Evolutionary conservation across 345 rosid genomes (phyloP).

Genomic region (Corymbia maculata): DNA sequence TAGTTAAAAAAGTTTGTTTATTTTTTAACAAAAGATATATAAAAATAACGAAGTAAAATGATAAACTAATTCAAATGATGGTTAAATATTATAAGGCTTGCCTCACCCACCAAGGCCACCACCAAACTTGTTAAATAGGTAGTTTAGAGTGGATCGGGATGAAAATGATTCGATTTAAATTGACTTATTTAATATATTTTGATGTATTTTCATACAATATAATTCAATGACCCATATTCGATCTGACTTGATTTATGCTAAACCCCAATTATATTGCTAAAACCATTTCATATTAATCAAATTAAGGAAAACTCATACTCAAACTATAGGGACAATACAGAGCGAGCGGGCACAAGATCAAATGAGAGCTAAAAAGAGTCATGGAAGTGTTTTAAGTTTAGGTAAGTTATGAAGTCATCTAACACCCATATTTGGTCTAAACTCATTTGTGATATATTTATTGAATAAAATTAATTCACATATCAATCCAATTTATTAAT

Average conservation of each 20-base stretch:
- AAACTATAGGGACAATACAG: rapidly evolving
- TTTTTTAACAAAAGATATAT: neutral
- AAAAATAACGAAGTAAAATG: neutral
- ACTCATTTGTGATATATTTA: rapidly evolving
- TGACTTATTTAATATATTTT: no score
- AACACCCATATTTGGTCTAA: neutral
- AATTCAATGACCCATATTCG: neutral
- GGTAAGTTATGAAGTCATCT: neutral
- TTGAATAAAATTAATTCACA: no score
- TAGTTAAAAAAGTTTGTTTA: neutral
- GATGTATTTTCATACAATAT: no score
- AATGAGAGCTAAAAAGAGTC: neutral
- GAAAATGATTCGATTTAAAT: no score
- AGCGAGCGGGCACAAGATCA: neutral
- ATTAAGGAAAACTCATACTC: neutral
- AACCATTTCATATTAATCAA: neutral
- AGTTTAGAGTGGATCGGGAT: neutral
- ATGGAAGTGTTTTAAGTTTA: neutral
- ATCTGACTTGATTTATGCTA: no score
- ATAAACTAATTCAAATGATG: neutral
- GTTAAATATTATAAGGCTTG: neutral
- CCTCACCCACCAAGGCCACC: neutral
- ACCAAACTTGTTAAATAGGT: no score
- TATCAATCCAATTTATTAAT: no score
- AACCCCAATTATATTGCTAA: no score